Evolutionary conservation across 2,329 filamentous ascomycete species (phyloP).

Genomic region (Intubia oerlemansii): DNA sequence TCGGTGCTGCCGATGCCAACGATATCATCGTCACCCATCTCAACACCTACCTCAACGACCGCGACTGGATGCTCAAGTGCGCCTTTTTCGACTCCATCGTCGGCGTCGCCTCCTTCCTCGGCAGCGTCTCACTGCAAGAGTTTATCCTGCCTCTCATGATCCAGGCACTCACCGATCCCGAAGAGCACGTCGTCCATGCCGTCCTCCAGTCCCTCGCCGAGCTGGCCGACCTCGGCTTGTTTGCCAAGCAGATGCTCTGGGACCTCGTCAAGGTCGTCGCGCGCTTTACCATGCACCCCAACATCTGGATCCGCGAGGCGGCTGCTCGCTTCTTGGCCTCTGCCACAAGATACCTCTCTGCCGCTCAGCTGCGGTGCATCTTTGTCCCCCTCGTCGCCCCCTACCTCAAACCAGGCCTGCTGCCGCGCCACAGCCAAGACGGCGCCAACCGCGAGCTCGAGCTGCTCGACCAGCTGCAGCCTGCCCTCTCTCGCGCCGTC

Average conservation of each 20-base stretch:
- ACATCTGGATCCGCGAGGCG: conserved; percentile 84
- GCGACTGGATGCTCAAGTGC: conserved; percentile 90
- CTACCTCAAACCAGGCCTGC: conserved; percentile 55
- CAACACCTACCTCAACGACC: conserved; percentile 91
- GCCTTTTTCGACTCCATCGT: conserved; percentile 93
- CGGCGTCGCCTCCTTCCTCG: conserved; percentile 76
- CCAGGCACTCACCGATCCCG: conserved; percentile 76
- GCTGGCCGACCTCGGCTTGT: conserved; percentile 69
- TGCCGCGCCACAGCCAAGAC: conserved; percentile 12
- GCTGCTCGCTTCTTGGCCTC: conserved; percentile 66
- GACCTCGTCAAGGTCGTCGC: conserved; percentile 68
- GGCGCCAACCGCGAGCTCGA: conserved; percentile 32
- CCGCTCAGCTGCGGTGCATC: conserved; percentile 67
- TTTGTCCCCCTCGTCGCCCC: conserved; percentile 60
- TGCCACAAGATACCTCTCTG: conserved; percentile 51
- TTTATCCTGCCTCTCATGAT: conserved; percentile 94
- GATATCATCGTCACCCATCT: conserved; percentile 92
- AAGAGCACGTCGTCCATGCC: conserved; percentile 85
- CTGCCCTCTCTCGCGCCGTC: conserved; percentile 55
- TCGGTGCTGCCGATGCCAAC: conserved; percentile 75
- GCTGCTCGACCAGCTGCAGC: conserved; percentile 65
- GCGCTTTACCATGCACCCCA: conserved; percentile 82
- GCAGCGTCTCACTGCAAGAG: conserved; percentile 73
- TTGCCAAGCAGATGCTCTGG: conserved; percentile 70
- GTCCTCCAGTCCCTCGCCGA: conserved; percentile 73